phyloP scores from a whole-genome alignment of 73 alveolate species.

The Paramecium tetraurelia region DNA sequence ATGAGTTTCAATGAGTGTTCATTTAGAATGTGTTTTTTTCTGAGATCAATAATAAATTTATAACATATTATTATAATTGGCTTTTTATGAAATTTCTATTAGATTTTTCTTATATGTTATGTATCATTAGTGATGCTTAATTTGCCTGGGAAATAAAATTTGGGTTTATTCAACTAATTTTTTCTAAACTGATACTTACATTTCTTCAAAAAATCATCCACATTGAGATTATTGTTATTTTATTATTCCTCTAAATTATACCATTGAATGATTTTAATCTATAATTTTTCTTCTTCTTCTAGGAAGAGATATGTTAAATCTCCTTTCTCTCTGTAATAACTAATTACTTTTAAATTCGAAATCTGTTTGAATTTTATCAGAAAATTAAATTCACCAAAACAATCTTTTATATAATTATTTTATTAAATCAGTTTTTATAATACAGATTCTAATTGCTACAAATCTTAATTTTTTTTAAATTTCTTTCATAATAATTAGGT shows the following conservation, averaged over 20 bases:
- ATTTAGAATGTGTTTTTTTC: too few relatives aligned
- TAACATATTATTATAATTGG: not conserved
- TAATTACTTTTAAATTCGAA: not conserved
- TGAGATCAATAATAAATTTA: not conserved
- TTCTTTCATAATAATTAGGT: too few relatives aligned
- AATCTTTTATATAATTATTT: too few relatives aligned
- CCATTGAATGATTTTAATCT: conserved; percentile 10
- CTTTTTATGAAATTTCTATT: not conserved
- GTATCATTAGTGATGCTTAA: conserved; percentile 11
- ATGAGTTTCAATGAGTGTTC: too few relatives aligned
- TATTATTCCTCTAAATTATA: not conserved
- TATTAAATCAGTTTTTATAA: too few relatives aligned
- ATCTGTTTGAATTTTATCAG: too few relatives aligned
- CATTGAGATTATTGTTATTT: not conserved
- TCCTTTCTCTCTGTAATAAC: not conserved
- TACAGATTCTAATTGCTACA: too few relatives aligned
- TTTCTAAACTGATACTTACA: not conserved
- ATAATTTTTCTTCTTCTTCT: not conserved
- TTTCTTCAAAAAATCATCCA: not conserved
- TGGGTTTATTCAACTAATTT: not conserved
- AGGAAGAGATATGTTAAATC: not conserved
- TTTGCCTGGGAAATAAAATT: too few relatives aligned
- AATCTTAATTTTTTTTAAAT: too few relatives aligned
- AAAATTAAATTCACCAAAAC: too few relatives aligned
- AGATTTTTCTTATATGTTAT: not conserved